Percentiles rank a stretch among this genome's conserved stretches.
Conservation (phyloP, 1,284 basidiomycete genomes). For the Ustilago loliicola region DNA sequence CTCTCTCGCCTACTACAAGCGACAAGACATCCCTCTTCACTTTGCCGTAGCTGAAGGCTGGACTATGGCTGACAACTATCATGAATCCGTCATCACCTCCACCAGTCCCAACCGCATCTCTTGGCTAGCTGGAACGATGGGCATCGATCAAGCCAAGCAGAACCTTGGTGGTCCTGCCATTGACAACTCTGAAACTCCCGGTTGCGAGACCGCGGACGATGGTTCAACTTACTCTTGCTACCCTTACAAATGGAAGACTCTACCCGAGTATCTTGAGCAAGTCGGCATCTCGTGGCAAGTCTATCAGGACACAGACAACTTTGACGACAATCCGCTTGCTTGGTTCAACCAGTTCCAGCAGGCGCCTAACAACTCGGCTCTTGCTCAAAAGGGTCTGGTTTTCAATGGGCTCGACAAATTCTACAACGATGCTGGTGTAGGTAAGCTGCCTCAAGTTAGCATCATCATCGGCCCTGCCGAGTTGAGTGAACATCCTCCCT, state of each 20-base stretch:
- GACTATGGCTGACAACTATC: constrained; percentile 59
- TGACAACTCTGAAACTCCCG: constrained; percentile 36
- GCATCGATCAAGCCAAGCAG: constrained; percentile 15
- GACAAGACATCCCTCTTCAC: constrained; percentile 59
- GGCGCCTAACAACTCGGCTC: constrained; percentile 29
- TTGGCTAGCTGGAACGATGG: constrained; percentile 49
- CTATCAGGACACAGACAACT: constrained; percentile 58
- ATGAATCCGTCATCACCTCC: constrained; percentile 58
- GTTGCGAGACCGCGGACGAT: constrained; percentile 31
- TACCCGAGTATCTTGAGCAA: constrained; percentile 58
- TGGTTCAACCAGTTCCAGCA: constrained; percentile 34
- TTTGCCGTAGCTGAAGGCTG: constrained; percentile 60
- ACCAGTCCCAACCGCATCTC: constrained; percentile 57
- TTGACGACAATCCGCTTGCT: constrained; percentile 50
- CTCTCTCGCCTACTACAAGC: constrained; percentile 58
- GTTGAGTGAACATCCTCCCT: constrained; percentile 63
- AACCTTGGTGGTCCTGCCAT: constrained; percentile 42
- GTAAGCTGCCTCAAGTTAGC: constrained; percentile 60
- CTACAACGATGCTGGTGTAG: constrained; percentile 54
- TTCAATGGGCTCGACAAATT: constrained; percentile 55
- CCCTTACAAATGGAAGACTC: constrained; percentile 60
- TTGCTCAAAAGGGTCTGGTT: constrained; percentile 38
- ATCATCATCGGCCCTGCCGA: constrained; percentile 62
- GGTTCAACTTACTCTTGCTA: constrained; percentile 37
- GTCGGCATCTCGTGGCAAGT: constrained; percentile 54